Base-by-base conservation (phyloP, 2,329 filamentous ascomycete genomes). In the Colletotrichum liaoningense region DNA sequence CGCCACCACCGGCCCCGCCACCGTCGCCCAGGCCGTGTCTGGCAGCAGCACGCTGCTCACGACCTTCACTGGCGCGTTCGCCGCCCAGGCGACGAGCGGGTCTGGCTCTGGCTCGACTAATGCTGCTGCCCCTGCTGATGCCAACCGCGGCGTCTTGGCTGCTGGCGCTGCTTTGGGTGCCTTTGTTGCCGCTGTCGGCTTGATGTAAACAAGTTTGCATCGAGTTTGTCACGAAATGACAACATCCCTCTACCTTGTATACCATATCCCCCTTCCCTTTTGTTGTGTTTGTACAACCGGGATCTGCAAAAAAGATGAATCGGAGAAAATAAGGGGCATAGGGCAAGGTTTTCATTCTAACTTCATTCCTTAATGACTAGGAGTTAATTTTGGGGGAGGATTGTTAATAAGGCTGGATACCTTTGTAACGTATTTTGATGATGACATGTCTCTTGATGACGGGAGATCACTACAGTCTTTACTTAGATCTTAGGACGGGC, bases 21-120 rank as follows among this genome's bases (percentile, higher is more conserved):
- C 69, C 33, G 56, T 71, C 46, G 19, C 30, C 3, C 54, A 75
- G 58, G 59, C 76, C 67, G 49, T 74, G 26, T 62, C 78, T 75
- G 74, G 81, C 76, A 33, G 77, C 35, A 68, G 75, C 42, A 71
- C 78, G 69, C 5, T 64, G 22, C 35, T 74, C 14, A 76, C 77
- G 26, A 79, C 78, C 11, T 69, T 77, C 49, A 64, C 64, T 24
- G 67, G 63, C 19, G 72, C 65, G 14, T 58, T 68, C 9, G 67
- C 72, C 14, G 75, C 70, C 6, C 74, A 75, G 38, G 72, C 71
- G 55, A 75, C 72, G 6, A 63, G 59, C 28, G 60, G 52, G 4
- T 66, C 68, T 2, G 63, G 63, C 5, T 75, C 74, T 26, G 69
- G 62, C 5, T 38, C 65, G 2, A 52, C 63, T 4, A 73, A 62